phyloP scores from a whole-genome alignment of 495 filamentous ascomycete species.

The Annulohypoxylon nitens region DNA sequence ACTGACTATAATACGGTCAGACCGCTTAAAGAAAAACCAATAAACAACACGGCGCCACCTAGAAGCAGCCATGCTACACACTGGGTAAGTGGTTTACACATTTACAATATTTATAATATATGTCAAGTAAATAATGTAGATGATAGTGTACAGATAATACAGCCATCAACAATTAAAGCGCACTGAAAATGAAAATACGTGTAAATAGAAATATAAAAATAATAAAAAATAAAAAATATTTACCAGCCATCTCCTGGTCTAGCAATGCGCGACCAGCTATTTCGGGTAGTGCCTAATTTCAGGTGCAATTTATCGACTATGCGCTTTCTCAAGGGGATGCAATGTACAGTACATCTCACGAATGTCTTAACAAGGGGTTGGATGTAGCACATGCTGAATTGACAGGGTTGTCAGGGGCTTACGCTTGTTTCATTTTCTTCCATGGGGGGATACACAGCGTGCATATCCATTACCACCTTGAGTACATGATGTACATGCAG shows the following conservation, averaged over 20 bases:
- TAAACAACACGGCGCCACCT: conserved; percentile 19
- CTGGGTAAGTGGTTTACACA: no score
- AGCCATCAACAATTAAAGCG: background rate
- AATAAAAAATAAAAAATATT: conserved; percentile 23
- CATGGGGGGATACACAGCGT: conserved; percentile 37
- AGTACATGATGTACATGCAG: conserved; percentile 7
- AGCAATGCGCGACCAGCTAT: conserved; percentile 41
- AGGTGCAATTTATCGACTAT: conserved; percentile 47
- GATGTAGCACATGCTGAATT: conserved; percentile 48
- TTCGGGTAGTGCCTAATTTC: conserved; percentile 47
- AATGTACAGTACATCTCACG: conserved; percentile 44
- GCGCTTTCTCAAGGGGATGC: conserved; percentile 4
- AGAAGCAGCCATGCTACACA: background rate
- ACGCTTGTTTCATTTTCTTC: conserved; percentile 51
- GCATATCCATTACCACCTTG: conserved; percentile 29
- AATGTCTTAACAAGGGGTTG: conserved; percentile 39
- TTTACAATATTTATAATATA: no score
- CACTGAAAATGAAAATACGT: conserved; percentile 15
- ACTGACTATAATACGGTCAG: conserved; percentile 16
- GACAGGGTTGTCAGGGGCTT: conserved; percentile 47
- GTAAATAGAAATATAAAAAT: conserved; percentile 12
- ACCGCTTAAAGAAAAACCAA: conserved; percentile 27
- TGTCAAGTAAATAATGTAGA: no score
- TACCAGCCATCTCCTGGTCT: conserved; percentile 40
- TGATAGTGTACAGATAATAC: background rate